phyloP scores from a whole-genome alignment of 2,329 filamentous ascomycete species.

The Coniochaeta sp. region DNA sequence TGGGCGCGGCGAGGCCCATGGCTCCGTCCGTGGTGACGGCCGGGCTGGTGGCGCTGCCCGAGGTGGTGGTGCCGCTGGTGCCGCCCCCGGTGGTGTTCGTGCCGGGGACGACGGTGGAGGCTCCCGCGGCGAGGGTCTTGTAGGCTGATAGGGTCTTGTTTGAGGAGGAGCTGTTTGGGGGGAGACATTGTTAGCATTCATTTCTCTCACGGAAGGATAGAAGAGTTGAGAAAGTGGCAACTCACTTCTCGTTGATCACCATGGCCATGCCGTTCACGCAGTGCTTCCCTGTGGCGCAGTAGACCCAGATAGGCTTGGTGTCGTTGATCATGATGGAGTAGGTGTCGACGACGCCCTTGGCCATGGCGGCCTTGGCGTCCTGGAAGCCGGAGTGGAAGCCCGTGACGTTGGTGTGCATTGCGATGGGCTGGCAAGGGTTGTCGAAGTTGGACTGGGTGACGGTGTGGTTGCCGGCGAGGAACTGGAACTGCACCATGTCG shows the following conservation, averaged over 20 bases:
- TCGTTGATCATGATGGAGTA: slow-evolving; percentile 66
- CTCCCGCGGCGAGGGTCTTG: slow-evolving; percentile 29
- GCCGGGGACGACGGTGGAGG: slow-evolving; percentile 22
- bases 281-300: slow-evolving; percentile 68
- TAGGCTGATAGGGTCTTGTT: slow-evolving; percentile 42
- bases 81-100: slow-evolving; percentile 11
- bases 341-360: slow-evolving; percentile 50
- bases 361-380: slow-evolving; percentile 47
- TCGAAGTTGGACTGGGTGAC: slow-evolving; percentile 73
- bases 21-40: slow-evolving; percentile 18
- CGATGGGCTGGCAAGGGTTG: slow-evolving; percentile 59
- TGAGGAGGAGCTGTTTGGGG: not conserved
- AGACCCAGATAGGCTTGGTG: slow-evolving; percentile 69
- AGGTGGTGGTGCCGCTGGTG: slow-evolving; percentile 10
- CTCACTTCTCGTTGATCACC: slow-evolving; percentile 69
- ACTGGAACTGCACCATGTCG: slow-evolving; percentile 61
- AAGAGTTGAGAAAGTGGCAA: too few relatives aligned
- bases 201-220: too few relatives aligned
- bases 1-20: slow-evolving; percentile 29
- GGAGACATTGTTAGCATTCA: not conserved
- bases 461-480: slow-evolving; percentile 66
- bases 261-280: slow-evolving; percentile 70
- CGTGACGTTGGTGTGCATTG: slow-evolving; percentile 40
- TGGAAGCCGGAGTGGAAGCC: slow-evolving; percentile 65
- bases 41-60: slow-evolving; percentile 12